Evolutionary conservation across 306 rosid genomes (phyloP).

Genomic region (Begonia masoniana): DNA sequence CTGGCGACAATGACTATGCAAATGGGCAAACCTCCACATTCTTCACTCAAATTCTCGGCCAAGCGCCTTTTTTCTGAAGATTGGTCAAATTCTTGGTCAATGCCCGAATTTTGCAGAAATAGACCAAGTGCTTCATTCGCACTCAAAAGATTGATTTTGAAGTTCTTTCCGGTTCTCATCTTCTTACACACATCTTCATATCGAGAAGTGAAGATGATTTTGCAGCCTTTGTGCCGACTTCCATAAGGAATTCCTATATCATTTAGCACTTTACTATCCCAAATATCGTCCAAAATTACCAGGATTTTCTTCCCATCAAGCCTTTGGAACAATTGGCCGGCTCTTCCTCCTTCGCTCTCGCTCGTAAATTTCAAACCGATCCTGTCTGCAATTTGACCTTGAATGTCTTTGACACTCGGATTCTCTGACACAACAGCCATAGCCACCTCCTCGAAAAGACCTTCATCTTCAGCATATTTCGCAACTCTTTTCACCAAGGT

Average conservation of each 20-base stretch:
- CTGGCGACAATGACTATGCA: neutral
- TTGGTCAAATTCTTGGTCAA: too few relatives aligned
- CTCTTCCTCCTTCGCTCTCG: slow-evolving; percentile 2
- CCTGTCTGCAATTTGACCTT: neutral
- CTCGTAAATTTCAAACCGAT: neutral
- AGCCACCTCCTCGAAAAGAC: neutral
- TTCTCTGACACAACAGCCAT: neutral
- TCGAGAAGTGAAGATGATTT: slow-evolving; percentile 3
- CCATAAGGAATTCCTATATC: neutral
- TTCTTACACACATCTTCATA: neutral
- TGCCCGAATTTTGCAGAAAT: neutral
- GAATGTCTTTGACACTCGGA: neutral
- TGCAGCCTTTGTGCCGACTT: neutral
- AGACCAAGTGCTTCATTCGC: neutral
- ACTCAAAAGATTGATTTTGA: neutral
- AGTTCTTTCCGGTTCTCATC: neutral
- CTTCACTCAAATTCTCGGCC: neutral
- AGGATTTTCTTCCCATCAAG: neutral
- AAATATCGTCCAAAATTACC: slow-evolving; percentile 2
- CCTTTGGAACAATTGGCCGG: neutral
- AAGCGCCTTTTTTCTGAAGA: neutral
- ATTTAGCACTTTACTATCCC: neutral
- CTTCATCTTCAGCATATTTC: neutral
- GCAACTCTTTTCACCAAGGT: slow-evolving; percentile 3
- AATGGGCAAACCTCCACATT: slow-evolving; percentile 3